Conservation (phyloP, 2,329 filamentous ascomycete species). For the Pseudogymnoascus sp. region DNA sequence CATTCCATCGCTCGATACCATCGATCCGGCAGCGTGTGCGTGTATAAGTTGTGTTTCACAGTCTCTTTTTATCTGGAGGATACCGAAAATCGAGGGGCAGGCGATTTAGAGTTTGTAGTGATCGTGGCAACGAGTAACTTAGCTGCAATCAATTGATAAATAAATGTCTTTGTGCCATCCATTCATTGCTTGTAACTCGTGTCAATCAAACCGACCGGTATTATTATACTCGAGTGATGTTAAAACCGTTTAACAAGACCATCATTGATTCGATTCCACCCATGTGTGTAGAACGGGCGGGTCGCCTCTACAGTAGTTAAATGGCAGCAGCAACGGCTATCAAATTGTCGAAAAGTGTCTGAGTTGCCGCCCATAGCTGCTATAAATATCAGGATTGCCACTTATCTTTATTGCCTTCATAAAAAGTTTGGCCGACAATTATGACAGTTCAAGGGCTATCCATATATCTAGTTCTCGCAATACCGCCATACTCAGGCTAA, state of each 20-base stretch:
- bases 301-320: too few relatives aligned
- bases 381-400: too few relatives aligned
- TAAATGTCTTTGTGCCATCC: background rate
- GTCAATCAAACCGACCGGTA: background rate
- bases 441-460: too few relatives aligned
- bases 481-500: too few relatives aligned
- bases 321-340: too few relatives aligned
- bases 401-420: too few relatives aligned
- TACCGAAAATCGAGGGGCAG: background rate
- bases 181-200: background rate
- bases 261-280: too few relatives aligned
- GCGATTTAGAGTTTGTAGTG: constrained; percentile 4
- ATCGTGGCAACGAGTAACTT: background rate
- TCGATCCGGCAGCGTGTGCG: constrained; percentile 7
- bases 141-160: constrained; percentile 7
- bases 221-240: background rate
- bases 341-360: too few relatives aligned
- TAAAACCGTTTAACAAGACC: background rate
- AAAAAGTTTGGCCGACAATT: too few relatives aligned
- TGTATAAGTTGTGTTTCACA: constrained; percentile 9
- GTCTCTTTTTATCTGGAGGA: background rate
- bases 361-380: too few relatives aligned
- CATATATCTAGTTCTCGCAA: too few relatives aligned
- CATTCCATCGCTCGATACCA: constrained; percentile 5
- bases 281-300: too few relatives aligned